These are phyloP conservation scores for Candida bentonensis DNA, from an alignment of 805 yeast genomes.

Conservation along the genomic window DNA sequence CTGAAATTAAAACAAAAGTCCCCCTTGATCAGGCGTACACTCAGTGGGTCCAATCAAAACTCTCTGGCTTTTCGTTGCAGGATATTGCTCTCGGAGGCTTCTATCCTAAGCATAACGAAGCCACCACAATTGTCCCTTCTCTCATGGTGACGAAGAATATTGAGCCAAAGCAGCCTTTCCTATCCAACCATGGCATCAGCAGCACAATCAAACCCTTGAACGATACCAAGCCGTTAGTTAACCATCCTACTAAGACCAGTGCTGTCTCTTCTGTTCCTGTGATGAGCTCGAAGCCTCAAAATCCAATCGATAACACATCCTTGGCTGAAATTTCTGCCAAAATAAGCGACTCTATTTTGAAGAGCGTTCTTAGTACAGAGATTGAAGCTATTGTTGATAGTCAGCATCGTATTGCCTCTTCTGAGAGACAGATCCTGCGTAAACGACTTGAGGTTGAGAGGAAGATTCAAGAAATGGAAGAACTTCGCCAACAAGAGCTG, in stretches of 20 bases:
- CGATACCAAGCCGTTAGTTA: too few species aligned
- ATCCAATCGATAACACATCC: too few species aligned
- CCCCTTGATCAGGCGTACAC: constrained; percentile 37
- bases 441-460: background rate
- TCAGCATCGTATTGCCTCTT: background rate
- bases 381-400: background rate
- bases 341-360: too few species aligned
- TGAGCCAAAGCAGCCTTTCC: too few species aligned
- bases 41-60: constrained; percentile 27
- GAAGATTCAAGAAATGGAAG: background rate
- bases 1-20: constrained; percentile 23
- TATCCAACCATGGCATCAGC: too few species aligned
- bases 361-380: constrained; percentile 1
- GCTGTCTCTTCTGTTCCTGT: too few species aligned
- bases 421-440: background rate
- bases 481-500: background rate
- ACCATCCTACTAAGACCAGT: too few species aligned
- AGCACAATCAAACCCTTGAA: too few species aligned
- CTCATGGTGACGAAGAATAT: too few species aligned
- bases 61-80: constrained; percentile 7
- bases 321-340: too few species aligned
- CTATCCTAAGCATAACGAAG: constrained; percentile 24
- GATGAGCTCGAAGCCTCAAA: too few species aligned
- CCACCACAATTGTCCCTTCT: constrained; percentile 21
- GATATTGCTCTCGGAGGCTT: constrained; percentile 7